These are phyloP conservation scores for Saturnispora mendoncae DNA, from an alignment of 805 yeast genomes.

Conservation along the genomic window DNA sequence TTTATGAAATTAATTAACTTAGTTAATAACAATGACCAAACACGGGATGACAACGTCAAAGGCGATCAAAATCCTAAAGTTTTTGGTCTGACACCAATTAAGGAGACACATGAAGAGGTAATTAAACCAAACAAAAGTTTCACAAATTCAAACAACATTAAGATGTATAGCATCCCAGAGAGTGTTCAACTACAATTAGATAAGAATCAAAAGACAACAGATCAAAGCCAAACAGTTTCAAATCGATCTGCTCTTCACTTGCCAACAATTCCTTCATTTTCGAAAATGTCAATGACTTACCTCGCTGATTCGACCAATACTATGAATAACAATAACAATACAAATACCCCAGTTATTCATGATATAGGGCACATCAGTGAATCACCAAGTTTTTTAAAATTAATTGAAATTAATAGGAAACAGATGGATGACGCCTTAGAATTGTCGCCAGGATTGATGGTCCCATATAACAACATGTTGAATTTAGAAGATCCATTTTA, in stretches of 20 bases:
- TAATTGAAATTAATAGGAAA: conserved; percentile 1
- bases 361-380: conserved; percentile 2
- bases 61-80: not conserved
- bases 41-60: not conserved
- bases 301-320: conserved; percentile 3
- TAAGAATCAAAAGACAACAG: not conserved
- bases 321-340: conserved; percentile 4
- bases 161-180: conserved; percentile 14
- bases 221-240: not conserved
- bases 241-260: conserved; percentile 4
- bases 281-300: conserved; percentile 5
- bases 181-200: conserved; percentile 9
- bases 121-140: conserved; percentile 2
- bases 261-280: conserved; percentile 1
- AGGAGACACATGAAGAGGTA: not conserved
- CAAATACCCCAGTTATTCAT: not conserved
- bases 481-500: conserved; percentile 42
- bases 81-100: not conserved
- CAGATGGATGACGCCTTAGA: not conserved
- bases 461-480: conserved; percentile 17
- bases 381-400: conserved; percentile 5
- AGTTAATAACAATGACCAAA: conserved; percentile 8
- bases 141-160: not conserved
- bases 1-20: conserved; percentile 14
- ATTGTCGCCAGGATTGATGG: conserved; percentile 1